A percentile compares a stretch with the other conserved stretches of the same genome.
These are phyloP conservation scores for Paracoccidioides brasiliensis DNA, from an alignment of 2,329 filamentous ascomycete genomes.

Conservation along the genomic window DNA sequence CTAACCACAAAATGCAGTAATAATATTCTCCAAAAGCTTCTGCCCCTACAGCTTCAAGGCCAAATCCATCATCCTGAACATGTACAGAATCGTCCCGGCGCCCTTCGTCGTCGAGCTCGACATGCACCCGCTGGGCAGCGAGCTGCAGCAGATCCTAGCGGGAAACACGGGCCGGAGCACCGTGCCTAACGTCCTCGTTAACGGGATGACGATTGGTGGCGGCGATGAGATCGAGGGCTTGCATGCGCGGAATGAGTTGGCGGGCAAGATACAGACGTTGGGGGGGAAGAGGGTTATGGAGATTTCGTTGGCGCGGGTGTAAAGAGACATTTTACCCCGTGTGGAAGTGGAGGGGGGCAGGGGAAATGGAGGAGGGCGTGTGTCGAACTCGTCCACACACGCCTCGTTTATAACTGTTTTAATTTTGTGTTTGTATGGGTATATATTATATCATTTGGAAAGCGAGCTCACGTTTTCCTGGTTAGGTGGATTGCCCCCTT, in stretches of 20 bases:
- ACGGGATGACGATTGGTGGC: constrained; percentile 79
- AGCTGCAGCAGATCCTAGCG: constrained; percentile 58
- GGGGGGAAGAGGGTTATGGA: constrained; percentile 52
- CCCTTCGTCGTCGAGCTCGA: constrained; percentile 90
- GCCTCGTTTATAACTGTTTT: no score
- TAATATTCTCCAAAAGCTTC: constrained; percentile 92
- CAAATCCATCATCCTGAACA: constrained; percentile 70
- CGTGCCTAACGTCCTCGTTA: constrained; percentile 84
- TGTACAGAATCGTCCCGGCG: constrained; percentile 68
- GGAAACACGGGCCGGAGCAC: constrained; percentile 68
- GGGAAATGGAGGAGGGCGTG: not conserved
- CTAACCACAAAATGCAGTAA: constrained; percentile 42
- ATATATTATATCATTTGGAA: no score
- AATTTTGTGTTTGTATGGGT: no score
- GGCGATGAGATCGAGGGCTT: constrained; percentile 72
- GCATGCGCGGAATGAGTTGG: constrained; percentile 52
- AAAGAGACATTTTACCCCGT: no score
- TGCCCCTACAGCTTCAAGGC: constrained; percentile 78
- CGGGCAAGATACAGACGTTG: constrained; percentile 57
- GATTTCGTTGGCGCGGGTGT: constrained; percentile 11
- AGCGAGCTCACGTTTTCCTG: no score
- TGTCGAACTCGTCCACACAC: no score
- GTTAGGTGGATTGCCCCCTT: no score
- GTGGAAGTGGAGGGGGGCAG: constrained; percentile 7
- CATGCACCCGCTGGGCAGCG: constrained; percentile 57